Conservation (phyloP, 306 rosid genomes). For the Acacia confusa region DNA sequence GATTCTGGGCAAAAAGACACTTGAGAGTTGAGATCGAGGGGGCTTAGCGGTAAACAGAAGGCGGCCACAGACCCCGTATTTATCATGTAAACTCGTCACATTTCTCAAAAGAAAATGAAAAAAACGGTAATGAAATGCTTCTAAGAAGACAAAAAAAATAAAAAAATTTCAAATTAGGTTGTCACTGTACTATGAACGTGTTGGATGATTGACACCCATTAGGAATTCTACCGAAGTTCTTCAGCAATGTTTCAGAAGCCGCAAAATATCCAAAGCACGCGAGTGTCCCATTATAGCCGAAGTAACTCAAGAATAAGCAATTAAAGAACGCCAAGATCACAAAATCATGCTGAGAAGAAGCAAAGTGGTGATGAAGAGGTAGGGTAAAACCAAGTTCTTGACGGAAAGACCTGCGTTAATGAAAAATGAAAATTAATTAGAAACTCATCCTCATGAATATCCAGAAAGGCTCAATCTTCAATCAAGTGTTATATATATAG, state of each 20-base stretch:
- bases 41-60: too few species aligned
- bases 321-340: conserved; percentile 15
- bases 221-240: background rate
- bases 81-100: background rate
- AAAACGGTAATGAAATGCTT: background rate
- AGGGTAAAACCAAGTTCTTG: conserved; percentile 40
- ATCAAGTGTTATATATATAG: background rate
- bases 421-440: conserved; percentile 13
- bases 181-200: conserved; percentile 21
- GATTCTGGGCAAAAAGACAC: too few species aligned
- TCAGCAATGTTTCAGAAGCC: conserved; percentile 7
- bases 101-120: background rate
- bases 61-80: background rate
- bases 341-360: conserved; percentile 34
- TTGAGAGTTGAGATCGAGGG: too few species aligned
- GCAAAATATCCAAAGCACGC: conserved; percentile 7
- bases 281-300: conserved; percentile 4
- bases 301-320: background rate
- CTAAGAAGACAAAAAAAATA: background rate
- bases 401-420: conserved; percentile 35
- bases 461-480: background rate
- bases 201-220: conserved; percentile 4
- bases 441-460: background rate
- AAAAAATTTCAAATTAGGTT: conserved; percentile 13
- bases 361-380: conserved; percentile 32